A percentile compares a stretch with the other conserved stretches of the same genome.
Conservation (phyloP, 2,329 filamentous ascomycete species). For the Colletotrichum neosansevieriae region DNA sequence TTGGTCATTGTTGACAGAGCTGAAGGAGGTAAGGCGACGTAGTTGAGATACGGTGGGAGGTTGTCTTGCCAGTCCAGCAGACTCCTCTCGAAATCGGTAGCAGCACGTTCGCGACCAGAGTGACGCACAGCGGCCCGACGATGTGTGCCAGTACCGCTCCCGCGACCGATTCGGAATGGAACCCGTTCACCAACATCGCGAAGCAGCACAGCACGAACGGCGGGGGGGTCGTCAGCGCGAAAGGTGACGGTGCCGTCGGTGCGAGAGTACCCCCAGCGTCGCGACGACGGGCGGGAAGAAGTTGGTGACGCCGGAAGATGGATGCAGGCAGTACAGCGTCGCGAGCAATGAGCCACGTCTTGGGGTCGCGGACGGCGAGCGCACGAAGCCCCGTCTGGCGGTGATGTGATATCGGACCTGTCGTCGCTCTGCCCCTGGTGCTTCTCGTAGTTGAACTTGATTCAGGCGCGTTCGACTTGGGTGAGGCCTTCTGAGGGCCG, state of each 20-base stretch:
- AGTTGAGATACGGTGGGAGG: slow-evolving; percentile 11
- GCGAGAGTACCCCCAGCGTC: slow-evolving; percentile 9
- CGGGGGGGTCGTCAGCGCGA: too few species aligned
- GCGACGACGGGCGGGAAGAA: slow-evolving; percentile 9
- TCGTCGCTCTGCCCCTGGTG: too few species aligned
- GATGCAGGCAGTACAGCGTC: too few species aligned
- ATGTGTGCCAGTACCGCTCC: too few species aligned
- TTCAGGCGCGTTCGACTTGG: too few species aligned
- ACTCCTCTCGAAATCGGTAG: slow-evolving; percentile 5
- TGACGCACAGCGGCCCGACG: too few species aligned
- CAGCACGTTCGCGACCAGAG: background rate
- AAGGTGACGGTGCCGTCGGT: background rate
- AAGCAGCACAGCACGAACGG: slow-evolving; percentile 11
- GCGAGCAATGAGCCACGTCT: slow-evolving; percentile 15
- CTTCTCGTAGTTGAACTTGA: too few species aligned
- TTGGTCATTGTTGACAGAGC: slow-evolving; percentile 7
- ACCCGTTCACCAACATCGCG: slow-evolving; percentile 8
- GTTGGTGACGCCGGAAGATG: background rate
- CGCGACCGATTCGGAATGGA: background rate
- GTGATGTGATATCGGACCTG: too few species aligned
- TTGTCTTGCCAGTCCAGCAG: slow-evolving; percentile 13
- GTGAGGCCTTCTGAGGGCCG: slow-evolving; percentile 17
- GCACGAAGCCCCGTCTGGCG: too few species aligned
- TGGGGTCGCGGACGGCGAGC: background rate
- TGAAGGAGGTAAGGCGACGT: background rate